Conservation (phyloP, 179 eudicot genomes). For the Beta lomatogona region DNA sequence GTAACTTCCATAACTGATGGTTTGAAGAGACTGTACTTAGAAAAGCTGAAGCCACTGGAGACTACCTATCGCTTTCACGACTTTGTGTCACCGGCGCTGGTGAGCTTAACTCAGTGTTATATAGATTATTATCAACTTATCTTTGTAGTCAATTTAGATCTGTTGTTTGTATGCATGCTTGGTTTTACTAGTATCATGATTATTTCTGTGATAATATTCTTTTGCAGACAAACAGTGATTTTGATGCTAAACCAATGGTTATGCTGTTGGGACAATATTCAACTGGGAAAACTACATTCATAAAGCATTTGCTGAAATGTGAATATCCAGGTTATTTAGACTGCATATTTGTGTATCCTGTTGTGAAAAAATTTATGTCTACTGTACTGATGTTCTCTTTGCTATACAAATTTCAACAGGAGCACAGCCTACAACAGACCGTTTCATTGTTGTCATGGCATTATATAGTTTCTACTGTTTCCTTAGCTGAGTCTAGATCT, state of each 20-base stretch:
- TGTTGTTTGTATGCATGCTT: background rate
- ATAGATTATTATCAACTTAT: background rate
- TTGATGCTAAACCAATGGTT: conserved; percentile 98
- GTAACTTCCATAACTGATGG: conserved; percentile 91
- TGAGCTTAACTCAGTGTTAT: conserved; percentile 35
- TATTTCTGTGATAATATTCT: background rate
- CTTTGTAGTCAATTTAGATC: background rate
- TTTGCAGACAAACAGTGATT: conserved; percentile 73
- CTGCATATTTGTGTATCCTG: background rate
- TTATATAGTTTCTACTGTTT: background rate
- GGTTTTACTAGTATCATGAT: background rate
- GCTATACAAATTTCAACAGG: conserved; percentile 44
- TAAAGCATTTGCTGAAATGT: conserved; percentile 79
- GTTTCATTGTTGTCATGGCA: conserved; percentile 95
- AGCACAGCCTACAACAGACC: conserved; percentile 97
- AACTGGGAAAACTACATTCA: conserved; percentile 95
- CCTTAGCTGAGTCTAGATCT: background rate
- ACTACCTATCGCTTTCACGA: conserved; percentile 75
- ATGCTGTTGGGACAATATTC: conserved; percentile 98
- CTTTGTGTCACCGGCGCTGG: conserved; percentile 81
- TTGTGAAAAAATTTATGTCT: background rate
- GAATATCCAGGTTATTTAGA: conserved; percentile 74
- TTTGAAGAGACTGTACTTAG: conserved; percentile 74
- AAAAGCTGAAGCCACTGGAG: conserved; percentile 89
- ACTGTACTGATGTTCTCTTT: conserved; percentile 6